A percentile compares a stretch with the other conserved stretches of the same genome.
phyloP scores from a whole-genome alignment of 2,329 filamentous ascomycete species.

The Sclerotinia sclerotiorum region DNA sequence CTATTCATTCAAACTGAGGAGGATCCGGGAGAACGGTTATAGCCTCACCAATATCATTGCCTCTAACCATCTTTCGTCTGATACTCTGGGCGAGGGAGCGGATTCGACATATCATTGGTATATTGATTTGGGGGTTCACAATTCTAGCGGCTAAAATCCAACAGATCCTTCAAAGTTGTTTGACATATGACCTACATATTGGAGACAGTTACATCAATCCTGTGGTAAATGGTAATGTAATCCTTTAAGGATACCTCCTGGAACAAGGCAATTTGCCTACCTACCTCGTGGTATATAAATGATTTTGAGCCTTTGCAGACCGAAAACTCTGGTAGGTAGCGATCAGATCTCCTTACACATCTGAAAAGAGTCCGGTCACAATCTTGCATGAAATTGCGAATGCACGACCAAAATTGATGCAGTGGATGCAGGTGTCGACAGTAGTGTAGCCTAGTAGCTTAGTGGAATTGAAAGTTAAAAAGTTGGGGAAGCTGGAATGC shows the following conservation, averaged over 20 bases:
- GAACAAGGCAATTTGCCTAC: neutral
- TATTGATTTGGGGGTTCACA: conserved; percentile 1
- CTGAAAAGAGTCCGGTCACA: neutral
- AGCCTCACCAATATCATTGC: neutral
- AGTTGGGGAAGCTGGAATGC: neutral
- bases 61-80: neutral
- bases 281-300: neutral
- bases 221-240: neutral
- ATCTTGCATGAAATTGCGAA: conserved; percentile 3
- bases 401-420: neutral
- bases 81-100: neutral
- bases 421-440: too few relatives aligned
- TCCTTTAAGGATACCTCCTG: neutral
- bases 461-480: neutral
- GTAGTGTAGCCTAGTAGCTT: neutral
- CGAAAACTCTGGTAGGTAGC: neutral
- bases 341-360: neutral
- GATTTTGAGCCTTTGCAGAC: too few relatives aligned
- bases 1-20: conserved; percentile 7
- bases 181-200: conserved; percentile 10
- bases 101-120: conserved; percentile 12
- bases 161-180: neutral
- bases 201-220: neutral
- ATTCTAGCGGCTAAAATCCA: neutral
- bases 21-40: conserved; percentile 13